These are phyloP conservation scores for Alternaria incomplexa DNA, from an alignment of 2,329 filamentous ascomycete species.

Conservation along the genomic window DNA sequence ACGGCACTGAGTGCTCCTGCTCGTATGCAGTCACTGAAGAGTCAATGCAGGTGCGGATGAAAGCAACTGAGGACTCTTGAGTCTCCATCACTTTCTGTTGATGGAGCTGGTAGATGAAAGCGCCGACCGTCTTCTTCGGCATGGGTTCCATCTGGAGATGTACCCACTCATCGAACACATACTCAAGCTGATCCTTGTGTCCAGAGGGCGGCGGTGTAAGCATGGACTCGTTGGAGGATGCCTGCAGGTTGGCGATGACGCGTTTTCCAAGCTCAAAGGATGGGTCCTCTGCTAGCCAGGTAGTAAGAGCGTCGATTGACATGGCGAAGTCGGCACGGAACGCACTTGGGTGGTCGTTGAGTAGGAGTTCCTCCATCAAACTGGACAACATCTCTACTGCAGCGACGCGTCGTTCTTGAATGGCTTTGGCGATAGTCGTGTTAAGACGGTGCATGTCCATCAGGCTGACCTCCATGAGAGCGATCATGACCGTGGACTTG, in stretches of 20 bases:
- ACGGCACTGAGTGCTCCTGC: conserved; percentile 65
- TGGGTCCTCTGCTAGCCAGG: conserved; percentile 79
- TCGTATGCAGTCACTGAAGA: conserved; percentile 80
- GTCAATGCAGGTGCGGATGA: conserved; percentile 83
- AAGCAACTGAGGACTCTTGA: conserved; percentile 77
- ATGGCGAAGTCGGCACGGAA: conserved; percentile 85
- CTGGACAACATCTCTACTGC: conserved; percentile 82
- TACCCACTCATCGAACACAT: conserved; percentile 96
- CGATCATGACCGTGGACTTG: conserved; percentile 66
- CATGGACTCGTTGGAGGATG: conserved; percentile 60
- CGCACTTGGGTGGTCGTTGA: conserved; percentile 77
- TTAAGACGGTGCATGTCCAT: conserved; percentile 66
- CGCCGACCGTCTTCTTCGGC: conserved; percentile 71
- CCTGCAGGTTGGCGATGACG: conserved; percentile 70
- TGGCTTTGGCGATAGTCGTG: conserved; percentile 72
- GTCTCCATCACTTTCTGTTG: conserved; percentile 73
- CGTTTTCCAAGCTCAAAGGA: conserved; percentile 69
- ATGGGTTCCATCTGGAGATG: conserved; percentile 78
- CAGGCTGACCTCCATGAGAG: conserved; percentile 64
- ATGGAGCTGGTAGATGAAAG: conserved; percentile 87
- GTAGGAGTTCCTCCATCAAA: conserved; percentile 77
- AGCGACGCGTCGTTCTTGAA: conserved; percentile 72
- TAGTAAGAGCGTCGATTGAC: conserved; percentile 80
- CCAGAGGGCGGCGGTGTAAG: conserved; percentile 63
- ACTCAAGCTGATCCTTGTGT: conserved; percentile 85